Percentiles rank a stretch among this genome's conserved stretches.
Conservation (phyloP, 768 basidiomycete species). For the Leccinum rimulosum region DNA sequence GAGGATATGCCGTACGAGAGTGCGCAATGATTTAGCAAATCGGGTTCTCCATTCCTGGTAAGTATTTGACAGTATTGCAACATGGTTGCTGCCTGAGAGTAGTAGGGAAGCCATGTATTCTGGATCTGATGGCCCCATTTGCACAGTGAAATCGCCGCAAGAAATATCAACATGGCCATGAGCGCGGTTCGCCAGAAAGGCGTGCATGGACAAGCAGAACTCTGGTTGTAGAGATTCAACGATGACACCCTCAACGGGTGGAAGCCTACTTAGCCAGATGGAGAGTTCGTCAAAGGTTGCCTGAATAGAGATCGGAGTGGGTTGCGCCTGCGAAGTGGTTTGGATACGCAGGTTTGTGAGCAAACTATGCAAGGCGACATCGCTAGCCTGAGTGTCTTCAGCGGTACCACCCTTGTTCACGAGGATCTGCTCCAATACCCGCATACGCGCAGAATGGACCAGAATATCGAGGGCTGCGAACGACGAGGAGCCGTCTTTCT, state of each 20-base stretch:
- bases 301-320: neutral
- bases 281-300: constrained; percentile 18
- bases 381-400: constrained; percentile 10
- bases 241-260: neutral
- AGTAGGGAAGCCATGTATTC: constrained; percentile 24
- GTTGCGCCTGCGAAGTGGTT: constrained; percentile 3
- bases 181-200: constrained; percentile 16
- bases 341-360: constrained; percentile 19
- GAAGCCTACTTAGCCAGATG: constrained; percentile 11
- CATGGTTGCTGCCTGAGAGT: constrained; percentile 11
- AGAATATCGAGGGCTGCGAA: constrained; percentile 40
- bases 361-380: constrained; percentile 18
- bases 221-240: constrained; percentile 14
- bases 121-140: constrained; percentile 31
- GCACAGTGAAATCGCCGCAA: constrained; percentile 20
- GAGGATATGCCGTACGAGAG: constrained; percentile 49
- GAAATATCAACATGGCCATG: constrained; percentile 17
- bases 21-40: constrained; percentile 32
- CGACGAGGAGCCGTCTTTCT: constrained; percentile 11
- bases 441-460: constrained; percentile 40
- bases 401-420: constrained; percentile 5
- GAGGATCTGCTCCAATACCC: constrained; percentile 46
- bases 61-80: constrained; percentile 14
- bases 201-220: constrained; percentile 19
- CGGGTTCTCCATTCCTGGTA: constrained; percentile 31